A percentile compares a stretch with the other conserved stretches of the same genome.
Conservation (phyloP, 176 grass and related monocot species). For the Aegilops bicornis region DNA sequence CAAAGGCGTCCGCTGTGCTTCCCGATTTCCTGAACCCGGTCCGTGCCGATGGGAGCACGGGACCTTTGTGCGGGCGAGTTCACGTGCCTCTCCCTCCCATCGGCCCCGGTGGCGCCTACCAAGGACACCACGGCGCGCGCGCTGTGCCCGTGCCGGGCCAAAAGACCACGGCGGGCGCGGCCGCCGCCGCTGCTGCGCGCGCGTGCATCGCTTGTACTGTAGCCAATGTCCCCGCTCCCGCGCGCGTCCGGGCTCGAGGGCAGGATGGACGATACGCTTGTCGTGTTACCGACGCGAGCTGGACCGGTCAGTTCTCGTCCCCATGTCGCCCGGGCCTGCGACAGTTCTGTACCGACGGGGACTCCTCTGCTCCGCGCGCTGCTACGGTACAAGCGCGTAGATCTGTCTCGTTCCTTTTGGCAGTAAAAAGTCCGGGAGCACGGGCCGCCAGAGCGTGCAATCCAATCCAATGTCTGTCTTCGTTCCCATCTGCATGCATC, state of each 20-base stretch:
- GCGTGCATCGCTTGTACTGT: not conserved
- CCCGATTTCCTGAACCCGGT: not conserved
- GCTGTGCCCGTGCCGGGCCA: not conserved
- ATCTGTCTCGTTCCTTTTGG: not conserved
- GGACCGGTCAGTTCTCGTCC: not conserved
- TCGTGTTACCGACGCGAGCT: conserved; percentile 21
- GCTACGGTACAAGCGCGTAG: not conserved
- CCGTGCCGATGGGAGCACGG: not conserved
- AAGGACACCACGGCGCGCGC: not conserved
- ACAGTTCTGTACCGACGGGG: conserved; percentile 27
- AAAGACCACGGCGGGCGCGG: not conserved
- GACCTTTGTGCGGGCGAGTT: not conserved
- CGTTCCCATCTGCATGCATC: not conserved
- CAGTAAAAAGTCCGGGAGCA: not conserved
- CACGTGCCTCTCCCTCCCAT: conserved; percentile 12
- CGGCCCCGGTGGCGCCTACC: conserved; percentile 1
- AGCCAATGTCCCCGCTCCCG: not conserved
- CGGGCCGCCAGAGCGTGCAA: too few relatives aligned
- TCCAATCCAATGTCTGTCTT: not conserved
- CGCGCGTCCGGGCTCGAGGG: not conserved
- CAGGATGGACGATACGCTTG: not conserved
- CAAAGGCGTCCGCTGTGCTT: not conserved
- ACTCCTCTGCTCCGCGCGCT: not conserved
- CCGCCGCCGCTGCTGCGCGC: not conserved
- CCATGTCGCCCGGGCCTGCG: conserved; percentile 31